Conservation (phyloP, 2,329 filamentous ascomycete species). For the Malbranchea zuffiana region DNA sequence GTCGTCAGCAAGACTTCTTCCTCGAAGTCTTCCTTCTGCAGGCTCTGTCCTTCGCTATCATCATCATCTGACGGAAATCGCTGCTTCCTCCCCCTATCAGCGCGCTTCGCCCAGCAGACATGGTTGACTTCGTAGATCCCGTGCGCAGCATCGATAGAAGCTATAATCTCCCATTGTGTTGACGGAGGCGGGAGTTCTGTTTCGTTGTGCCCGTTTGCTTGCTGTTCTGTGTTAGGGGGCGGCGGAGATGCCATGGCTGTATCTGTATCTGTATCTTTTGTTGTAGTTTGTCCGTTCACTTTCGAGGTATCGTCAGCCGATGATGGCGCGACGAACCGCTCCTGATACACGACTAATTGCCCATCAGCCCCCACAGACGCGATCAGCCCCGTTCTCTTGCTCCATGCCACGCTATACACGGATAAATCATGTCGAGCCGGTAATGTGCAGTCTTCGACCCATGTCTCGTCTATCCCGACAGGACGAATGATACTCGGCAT, state of each 20-base stretch:
- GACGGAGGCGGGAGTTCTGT: slow-evolving; percentile 11
- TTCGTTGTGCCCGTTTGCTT: no score
- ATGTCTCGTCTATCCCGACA: slow-evolving; percentile 62
- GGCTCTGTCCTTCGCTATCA: slow-evolving; percentile 12
- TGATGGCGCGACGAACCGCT: slow-evolving; percentile 30
- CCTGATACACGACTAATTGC: slow-evolving; percentile 65
- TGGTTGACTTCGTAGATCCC: slow-evolving; percentile 94
- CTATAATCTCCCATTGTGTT: slow-evolving; percentile 61
- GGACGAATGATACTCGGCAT: slow-evolving; percentile 87
- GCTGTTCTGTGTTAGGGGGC: background rate
- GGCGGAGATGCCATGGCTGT: no score
- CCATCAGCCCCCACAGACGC: slow-evolving; percentile 89
- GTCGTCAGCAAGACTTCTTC: slow-evolving; percentile 87
- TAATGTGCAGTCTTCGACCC: slow-evolving; percentile 66
- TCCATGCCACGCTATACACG: slow-evolving; percentile 80
- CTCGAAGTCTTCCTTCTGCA: slow-evolving; percentile 29
- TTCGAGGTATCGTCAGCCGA: background rate
- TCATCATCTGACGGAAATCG: background rate
- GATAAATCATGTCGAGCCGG: slow-evolving; percentile 67
- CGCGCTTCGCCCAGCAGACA: slow-evolving; percentile 71
- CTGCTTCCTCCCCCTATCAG: slow-evolving; percentile 40
- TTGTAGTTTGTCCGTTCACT: background rate
- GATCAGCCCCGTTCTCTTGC: slow-evolving; percentile 60
- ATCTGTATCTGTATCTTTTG: no score
- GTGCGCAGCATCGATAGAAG: slow-evolving; percentile 62